phyloP scores from a whole-genome alignment of 2,329 filamentous ascomycete species.

The Bipolaris victoriae region DNA sequence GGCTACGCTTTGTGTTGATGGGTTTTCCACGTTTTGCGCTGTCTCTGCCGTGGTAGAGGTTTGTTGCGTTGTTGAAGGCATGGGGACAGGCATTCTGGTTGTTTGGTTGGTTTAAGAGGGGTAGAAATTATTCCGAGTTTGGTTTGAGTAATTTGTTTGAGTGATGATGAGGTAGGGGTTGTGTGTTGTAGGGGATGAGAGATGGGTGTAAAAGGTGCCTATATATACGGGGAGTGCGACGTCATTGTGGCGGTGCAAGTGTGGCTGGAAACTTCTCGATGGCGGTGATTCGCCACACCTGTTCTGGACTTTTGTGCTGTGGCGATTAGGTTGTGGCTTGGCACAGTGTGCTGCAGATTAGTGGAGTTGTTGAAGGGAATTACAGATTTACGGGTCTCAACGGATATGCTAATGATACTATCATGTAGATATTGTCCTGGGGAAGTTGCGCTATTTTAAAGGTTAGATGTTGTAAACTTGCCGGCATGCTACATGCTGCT shows the following conservation, averaged over 20 bases:
- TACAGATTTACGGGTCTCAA: no score
- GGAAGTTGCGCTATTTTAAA: no score
- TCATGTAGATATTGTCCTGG: no score
- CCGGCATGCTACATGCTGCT: no score
- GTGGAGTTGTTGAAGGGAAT: no score
- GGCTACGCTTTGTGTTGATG: conserved; percentile 36
- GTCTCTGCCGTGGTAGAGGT: conserved; percentile 34
- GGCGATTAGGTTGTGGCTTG: no score
- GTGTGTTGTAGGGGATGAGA: neutral
- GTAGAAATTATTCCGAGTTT: neutral
- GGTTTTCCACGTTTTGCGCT: conserved; percentile 28
- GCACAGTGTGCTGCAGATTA: no score
- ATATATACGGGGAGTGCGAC: conserved; percentile 11
- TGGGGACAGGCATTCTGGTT: conserved; percentile 34
- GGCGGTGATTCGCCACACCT: conserved; percentile 17
- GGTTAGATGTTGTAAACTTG: no score
- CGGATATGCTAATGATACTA: no score
- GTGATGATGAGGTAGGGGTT: neutral
- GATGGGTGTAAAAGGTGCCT: neutral
- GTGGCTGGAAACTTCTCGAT: conserved; percentile 31
- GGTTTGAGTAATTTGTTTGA: neutral
- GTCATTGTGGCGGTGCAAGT: conserved; percentile 40
- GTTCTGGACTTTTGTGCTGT: no score
- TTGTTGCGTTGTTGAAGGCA: conserved; percentile 28
- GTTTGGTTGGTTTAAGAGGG: neutral